phyloP scores from a whole-genome alignment of 257 asterid genomes.

The Linderniella brevidens region DNA sequence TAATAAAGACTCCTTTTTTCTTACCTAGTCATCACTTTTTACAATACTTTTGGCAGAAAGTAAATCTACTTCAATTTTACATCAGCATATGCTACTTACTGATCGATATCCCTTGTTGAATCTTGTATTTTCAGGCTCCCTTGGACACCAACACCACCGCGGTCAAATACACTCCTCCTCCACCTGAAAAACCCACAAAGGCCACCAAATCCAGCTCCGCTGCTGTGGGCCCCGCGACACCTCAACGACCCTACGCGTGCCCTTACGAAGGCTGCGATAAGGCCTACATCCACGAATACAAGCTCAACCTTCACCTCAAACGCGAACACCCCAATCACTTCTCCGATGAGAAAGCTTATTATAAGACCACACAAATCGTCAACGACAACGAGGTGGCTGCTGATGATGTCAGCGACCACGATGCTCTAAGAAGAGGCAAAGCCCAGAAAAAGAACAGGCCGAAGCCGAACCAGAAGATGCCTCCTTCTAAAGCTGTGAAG shows the following conservation, averaged over 20 bases:
- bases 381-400: conserved; percentile 38
- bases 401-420: conserved; percentile 73
- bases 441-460: conserved; percentile 49
- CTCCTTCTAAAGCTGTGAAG: conserved; percentile 56
- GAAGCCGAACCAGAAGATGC: conserved; percentile 62
- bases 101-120: no score
- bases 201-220: conserved; percentile 40
- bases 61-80: no score
- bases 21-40: no score
- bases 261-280: conserved; percentile 93
- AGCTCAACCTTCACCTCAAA: conserved; percentile 83
- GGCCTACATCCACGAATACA: conserved; percentile 98
- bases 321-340: conserved; percentile 94
- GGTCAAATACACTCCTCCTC: conserved; percentile 42
- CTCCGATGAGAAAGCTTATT: conserved; percentile 42
- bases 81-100: no score
- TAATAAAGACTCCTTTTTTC: no score
- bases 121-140: no score
- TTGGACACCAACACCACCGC: no score
- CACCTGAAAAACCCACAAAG: conserved; percentile 57
- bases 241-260: conserved; percentile 83
- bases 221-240: conserved; percentile 42
- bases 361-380: conserved; percentile 27
- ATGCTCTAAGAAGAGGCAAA: conserved; percentile 40
- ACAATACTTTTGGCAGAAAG: no score